Evolutionary conservation across 2,329 filamentous ascomycete genomes (phyloP).

Genomic region (Magnaporthiopsis incrustans): DNA sequence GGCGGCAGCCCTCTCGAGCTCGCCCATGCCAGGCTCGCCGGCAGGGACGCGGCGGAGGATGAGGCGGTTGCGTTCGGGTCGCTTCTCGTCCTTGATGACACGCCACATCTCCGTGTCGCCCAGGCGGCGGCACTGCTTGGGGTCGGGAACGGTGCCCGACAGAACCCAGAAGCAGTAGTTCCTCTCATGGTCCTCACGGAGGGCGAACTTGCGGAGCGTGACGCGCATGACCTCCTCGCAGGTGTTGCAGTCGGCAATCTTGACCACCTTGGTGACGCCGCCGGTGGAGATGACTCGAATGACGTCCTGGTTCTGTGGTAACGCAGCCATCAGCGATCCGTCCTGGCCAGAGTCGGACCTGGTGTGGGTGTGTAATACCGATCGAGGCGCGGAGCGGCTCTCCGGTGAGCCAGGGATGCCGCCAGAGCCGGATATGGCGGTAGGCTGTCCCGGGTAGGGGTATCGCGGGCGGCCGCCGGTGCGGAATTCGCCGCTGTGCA

Average conservation of each 20-base stretch:
- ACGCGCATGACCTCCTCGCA: slow-evolving; percentile 89
- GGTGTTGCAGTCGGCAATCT: slow-evolving; percentile 83
- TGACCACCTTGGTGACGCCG: slow-evolving; percentile 87
- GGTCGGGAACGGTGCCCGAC: slow-evolving; percentile 75
- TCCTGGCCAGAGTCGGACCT: slow-evolving; percentile 80
- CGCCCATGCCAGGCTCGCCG: slow-evolving; percentile 79
- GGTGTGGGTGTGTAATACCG: slow-evolving; percentile 57
- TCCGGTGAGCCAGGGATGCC: slow-evolving; percentile 57
- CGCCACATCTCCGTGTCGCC: slow-evolving; percentile 83
- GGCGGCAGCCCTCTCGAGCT: slow-evolving; percentile 77
- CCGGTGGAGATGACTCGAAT: slow-evolving; percentile 90
- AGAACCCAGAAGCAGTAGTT: slow-evolving; percentile 97
- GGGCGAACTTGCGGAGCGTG: slow-evolving; percentile 77
- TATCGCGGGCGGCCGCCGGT: slow-evolving; percentile 47
- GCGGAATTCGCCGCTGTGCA: slow-evolving; percentile 48
- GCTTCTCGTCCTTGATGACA: slow-evolving; percentile 78
- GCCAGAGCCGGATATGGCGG: slow-evolving; percentile 35
- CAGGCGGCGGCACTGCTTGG: slow-evolving; percentile 70
- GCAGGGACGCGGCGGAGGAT: slow-evolving; percentile 90
- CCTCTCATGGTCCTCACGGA: slow-evolving; percentile 83
- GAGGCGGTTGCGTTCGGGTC: slow-evolving; percentile 80
- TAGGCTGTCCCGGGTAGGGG: slow-evolving; percentile 28
- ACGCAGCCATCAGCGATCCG: slow-evolving; percentile 73
- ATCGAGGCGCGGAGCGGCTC: slow-evolving; percentile 47
- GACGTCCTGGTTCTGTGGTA: slow-evolving; percentile 79